These are phyloP conservation scores for Didymella pomorum DNA, from an alignment of 2,329 filamentous ascomycete species.

Conservation along the genomic window DNA sequence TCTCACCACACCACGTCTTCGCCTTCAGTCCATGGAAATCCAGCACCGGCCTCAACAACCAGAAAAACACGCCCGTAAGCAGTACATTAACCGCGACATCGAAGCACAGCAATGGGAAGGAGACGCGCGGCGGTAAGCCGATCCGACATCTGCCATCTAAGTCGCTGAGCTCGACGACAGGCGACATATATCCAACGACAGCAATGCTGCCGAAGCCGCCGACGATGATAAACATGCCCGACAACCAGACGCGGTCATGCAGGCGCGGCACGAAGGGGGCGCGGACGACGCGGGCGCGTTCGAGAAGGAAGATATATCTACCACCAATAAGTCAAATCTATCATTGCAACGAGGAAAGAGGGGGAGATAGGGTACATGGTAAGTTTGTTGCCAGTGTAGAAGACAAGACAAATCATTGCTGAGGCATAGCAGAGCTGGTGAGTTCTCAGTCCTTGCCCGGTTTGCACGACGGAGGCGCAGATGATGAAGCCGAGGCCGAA, in stretches of 20 bases:
- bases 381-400: constrained; percentile 49
- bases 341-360: too few species aligned
- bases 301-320: constrained; percentile 51
- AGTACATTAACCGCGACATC: constrained; percentile 49
- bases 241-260: constrained; percentile 45
- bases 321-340: neutral
- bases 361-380: constrained; percentile 25
- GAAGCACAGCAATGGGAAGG: constrained; percentile 47
- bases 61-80: constrained; percentile 49
- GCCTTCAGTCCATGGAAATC: constrained; percentile 21
- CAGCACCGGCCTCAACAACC: constrained; percentile 41
- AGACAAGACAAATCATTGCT: constrained; percentile 50
- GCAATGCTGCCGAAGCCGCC: constrained; percentile 40
- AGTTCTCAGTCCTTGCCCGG: constrained; percentile 36
- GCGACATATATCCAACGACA: constrained; percentile 38
- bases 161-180: constrained; percentile 34
- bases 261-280: constrained; percentile 37
- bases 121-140: constrained; percentile 45
- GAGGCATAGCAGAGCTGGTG: constrained; percentile 41
- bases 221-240: constrained; percentile 35
- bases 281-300: constrained; percentile 49
- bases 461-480: constrained; percentile 35
- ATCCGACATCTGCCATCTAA: constrained; percentile 47
- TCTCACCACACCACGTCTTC: constrained; percentile 8
- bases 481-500: constrained; percentile 28